These are phyloP conservation scores for Acacia pycnantha DNA, from an alignment of 331 rosid species.

Conservation along the genomic window DNA sequence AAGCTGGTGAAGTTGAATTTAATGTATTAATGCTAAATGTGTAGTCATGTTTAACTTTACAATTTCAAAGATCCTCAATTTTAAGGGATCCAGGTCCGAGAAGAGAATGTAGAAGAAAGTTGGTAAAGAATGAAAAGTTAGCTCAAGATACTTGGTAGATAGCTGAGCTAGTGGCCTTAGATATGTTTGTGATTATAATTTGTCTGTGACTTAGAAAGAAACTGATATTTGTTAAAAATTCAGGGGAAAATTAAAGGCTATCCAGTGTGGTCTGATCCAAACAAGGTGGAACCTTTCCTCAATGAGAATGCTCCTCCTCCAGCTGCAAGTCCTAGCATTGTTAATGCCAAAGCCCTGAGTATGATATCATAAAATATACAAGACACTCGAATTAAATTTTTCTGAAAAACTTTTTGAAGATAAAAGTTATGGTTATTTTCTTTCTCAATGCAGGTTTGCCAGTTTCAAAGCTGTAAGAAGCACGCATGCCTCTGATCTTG, in stretches of 20 bases:
- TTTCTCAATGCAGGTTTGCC: conserved; percentile 59
- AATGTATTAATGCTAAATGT: neutral
- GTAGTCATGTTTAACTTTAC: neutral
- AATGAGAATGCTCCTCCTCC: conserved; percentile 75
- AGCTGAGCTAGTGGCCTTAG: neutral
- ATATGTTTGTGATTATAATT: neutral
- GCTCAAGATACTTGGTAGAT: too few species aligned
- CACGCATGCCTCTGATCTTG: conserved; percentile 1
- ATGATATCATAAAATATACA: neutral
- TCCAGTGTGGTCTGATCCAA: conserved; percentile 81
- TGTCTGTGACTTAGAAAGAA: neutral
- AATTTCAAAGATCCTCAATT: neutral
- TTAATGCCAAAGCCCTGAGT: conserved; percentile 80
- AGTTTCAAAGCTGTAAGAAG: conserved; percentile 67
- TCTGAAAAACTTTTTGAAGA: neutral
- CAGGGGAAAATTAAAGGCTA: conserved; percentile 91
- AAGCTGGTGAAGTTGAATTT: neutral
- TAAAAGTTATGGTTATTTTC: neutral
- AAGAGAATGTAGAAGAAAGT: too few species aligned
- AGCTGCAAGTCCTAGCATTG: conserved; percentile 96
- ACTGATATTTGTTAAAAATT: conserved; percentile 21
- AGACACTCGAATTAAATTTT: neutral
- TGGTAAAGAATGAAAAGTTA: too few species aligned
- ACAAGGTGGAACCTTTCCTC: conserved; percentile 81
- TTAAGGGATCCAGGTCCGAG: too few species aligned